A percentile compares a stretch with the other conserved stretches of the same genome.
Evolutionary conservation across 768 basidiomycete species (phyloP).

Genomic region (Neoboletus magnificus): DNA sequence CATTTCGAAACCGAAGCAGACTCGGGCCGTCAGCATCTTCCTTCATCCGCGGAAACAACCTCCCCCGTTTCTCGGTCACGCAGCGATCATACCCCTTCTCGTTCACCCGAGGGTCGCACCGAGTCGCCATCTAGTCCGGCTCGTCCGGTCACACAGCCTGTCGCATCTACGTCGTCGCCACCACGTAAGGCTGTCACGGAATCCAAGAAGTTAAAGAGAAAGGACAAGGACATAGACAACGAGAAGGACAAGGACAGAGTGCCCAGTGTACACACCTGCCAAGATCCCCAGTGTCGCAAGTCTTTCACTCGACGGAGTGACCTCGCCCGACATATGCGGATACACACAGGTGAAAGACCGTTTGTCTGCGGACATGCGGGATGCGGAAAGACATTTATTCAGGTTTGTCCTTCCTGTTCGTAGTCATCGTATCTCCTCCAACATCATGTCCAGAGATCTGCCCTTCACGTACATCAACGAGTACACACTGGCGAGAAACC

Average conservation of each 20-base stretch:
- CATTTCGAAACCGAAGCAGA: conserved; percentile 61
- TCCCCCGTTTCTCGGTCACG: conserved; percentile 33
- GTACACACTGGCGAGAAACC: conserved; percentile 95
- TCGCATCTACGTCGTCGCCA: conserved; percentile 52
- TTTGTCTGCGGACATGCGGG: conserved; percentile 68
- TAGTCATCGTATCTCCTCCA: conserved; percentile 3
- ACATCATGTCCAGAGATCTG: conserved; percentile 61
- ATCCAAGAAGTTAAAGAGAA: conserved; percentile 27
- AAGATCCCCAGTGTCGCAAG: conserved; percentile 72
- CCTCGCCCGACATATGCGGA: conserved; percentile 79
- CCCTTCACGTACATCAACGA: conserved; percentile 82
- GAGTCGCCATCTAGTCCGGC: conserved; percentile 38
- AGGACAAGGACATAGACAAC: conserved; percentile 29
- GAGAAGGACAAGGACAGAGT: conserved; percentile 43
- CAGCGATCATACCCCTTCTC: conserved; percentile 18
- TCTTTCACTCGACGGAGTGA: conserved; percentile 82
- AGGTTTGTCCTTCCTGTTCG: conserved; percentile 46
- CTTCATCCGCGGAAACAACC: conserved; percentile 31
- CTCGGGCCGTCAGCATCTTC: conserved; percentile 39
- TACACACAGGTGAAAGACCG: conserved; percentile 88
- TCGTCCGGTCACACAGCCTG: conserved; percentile 35
- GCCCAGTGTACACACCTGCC: conserved; percentile 59
- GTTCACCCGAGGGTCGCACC: conserved; percentile 22
- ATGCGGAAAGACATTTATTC: conserved; percentile 90
- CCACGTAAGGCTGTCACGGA: conserved; percentile 23